Base-by-base conservation (phyloP, 2,329 filamentous ascomycete genomes). In the Arthrocladium fulminans region DNA sequence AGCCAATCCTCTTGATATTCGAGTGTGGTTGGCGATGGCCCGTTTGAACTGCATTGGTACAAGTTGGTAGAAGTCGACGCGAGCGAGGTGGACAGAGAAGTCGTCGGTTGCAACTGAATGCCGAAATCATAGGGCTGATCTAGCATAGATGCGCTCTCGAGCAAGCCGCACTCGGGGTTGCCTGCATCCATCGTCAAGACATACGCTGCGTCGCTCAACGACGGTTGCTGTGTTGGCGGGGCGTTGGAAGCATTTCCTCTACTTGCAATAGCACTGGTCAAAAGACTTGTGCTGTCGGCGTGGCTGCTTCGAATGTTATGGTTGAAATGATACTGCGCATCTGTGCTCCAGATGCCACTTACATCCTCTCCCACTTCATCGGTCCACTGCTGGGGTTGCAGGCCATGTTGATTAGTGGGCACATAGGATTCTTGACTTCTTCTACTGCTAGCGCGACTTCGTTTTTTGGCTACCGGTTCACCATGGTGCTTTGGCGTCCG, bases 1-100 rank as follows among this genome's bases (percentile, higher is more conserved):
- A 46, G 57, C 64, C 63, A 68, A 34, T 60, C 52, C 19, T 61
- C 58, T 13, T 59, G 56, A 24, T 56, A 47, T 24, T 46, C 54
- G 13, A 41, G 49, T 38, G 53, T 45, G 32, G n/a, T 54, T 51
- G 9, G 50, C n/a, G 32, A 54, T 38, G 23, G 56, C 48, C 38
- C 38, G 22, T 17, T 55, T 51, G 20, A 46, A 54, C 22, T 55
- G 24, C 22, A 54, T 35, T 35, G 32, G 12, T 35, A 15, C n/a
- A 35, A 35, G 32, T 35, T 12, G 32, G 32, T 3, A 6, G 32
- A 12, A 15, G 3, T 35, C 19, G 32, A 17, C n/a, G n/a, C 12
- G 3, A 35, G 12, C 12, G 32, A 35, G 3, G 32, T 12, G 19
- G 32, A 35, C n/a, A 35, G 32, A 13, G 32, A 35, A 35, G 32